Evolutionary conservation across 192 early-diverging fungal genomes (phyloP).

Genomic region (Coemansia sp.): DNA sequence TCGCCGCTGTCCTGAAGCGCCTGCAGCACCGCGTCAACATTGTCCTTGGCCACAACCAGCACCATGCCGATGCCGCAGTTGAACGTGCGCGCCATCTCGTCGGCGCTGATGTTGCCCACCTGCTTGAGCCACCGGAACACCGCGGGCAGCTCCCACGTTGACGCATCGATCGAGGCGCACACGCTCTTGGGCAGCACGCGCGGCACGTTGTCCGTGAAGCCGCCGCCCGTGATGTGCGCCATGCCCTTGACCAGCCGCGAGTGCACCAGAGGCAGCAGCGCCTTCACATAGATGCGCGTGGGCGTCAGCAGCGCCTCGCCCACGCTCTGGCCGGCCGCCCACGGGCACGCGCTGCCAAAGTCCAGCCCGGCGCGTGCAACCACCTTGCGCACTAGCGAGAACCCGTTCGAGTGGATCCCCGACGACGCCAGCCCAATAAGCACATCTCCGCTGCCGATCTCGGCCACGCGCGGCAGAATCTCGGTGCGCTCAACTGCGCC

Average conservation of each 20-base stretch:
- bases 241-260: constrained; percentile 83
- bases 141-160: constrained; percentile 76
- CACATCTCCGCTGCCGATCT: constrained; percentile 77
- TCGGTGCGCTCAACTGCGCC: constrained; percentile 91
- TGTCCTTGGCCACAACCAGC: constrained; percentile 67
- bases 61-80: constrained; percentile 99
- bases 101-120: constrained; percentile 61
- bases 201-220: constrained; percentile 98
- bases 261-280: constrained; percentile 80
- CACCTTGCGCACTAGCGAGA: constrained; percentile 93
- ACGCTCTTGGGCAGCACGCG: constrained; percentile 84
- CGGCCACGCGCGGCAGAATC: constrained; percentile 79
- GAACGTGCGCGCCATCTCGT: constrained; percentile 95
- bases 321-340: constrained; percentile 52
- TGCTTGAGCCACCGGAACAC: constrained; percentile 95
- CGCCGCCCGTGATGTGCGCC: constrained; percentile 98
- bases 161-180: constrained; percentile 81
- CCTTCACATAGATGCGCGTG: constrained; percentile 94
- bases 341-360: constrained; percentile 82
- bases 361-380: constrained; percentile 71
- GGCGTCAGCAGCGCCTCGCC: constrained; percentile 89
- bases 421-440: constrained; percentile 92
- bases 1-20: constrained; percentile 65
- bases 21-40: constrained; percentile 60
- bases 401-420: constrained; percentile 99